phyloP scores from a whole-genome alignment of 345 rosid genomes.

The Linum usitatissimum region DNA sequence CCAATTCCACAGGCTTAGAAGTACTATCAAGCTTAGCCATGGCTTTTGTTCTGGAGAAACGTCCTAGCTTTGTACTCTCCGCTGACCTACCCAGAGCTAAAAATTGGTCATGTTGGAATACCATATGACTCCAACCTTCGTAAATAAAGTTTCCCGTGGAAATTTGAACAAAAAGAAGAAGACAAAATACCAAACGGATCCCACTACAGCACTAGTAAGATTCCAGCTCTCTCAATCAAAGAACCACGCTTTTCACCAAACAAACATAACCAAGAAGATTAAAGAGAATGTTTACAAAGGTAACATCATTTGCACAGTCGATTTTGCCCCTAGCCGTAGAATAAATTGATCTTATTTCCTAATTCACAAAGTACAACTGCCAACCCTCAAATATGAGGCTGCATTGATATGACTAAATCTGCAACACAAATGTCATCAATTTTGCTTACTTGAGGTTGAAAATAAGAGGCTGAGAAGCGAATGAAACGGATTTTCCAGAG shows the following conservation, averaged over 20 bases:
- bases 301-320: too few relatives aligned
- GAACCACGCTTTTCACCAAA: too few relatives aligned
- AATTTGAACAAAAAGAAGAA: background rate
- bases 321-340: too few relatives aligned
- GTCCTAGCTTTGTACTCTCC: slow-evolving; percentile 18
- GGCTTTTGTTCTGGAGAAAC: slow-evolving; percentile 25
- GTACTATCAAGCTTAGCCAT: slow-evolving; percentile 37
- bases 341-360: too few relatives aligned
- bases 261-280: too few relatives aligned
- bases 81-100: slow-evolving; percentile 24
- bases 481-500: slow-evolving; percentile 26
- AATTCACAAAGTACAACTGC: too few relatives aligned
- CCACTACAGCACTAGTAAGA: background rate
- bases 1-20: slow-evolving; percentile 35
- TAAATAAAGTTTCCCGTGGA: background rate
- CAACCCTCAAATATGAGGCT: background rate
- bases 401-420: background rate
- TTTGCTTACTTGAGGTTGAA: slow-evolving; percentile 28
- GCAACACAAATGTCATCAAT: background rate
- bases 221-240: background rate
- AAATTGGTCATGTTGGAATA: background rate
- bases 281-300: too few relatives aligned
- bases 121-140: background rate
- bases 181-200: background rate
- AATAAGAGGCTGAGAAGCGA: slow-evolving; percentile 17